These are phyloP conservation scores for Moricandia arvensis DNA, from an alignment of 345 rosid species.

Conservation along the genomic window DNA sequence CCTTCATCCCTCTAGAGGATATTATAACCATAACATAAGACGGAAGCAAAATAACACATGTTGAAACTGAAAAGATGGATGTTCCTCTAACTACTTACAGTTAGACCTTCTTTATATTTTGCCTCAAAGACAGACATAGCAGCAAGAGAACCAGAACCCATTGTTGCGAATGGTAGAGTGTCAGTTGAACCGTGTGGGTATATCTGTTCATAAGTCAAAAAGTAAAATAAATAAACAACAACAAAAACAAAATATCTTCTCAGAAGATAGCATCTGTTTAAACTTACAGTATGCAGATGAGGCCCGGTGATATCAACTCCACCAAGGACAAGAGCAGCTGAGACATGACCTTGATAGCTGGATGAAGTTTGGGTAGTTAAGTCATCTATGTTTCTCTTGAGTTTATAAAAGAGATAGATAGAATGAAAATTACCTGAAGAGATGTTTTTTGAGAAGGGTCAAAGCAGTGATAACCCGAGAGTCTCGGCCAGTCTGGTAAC, in stretches of 20 bases:
- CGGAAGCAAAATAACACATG: not conserved
- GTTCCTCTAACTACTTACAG: conserved; percentile 45
- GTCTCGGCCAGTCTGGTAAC: conserved; percentile 76
- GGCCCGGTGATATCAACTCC: conserved; percentile 87
- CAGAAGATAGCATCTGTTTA: not conserved
- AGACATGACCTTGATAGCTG: conserved; percentile 67
- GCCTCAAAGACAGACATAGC: conserved; percentile 84
- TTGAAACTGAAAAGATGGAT: not conserved
- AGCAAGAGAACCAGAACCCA: conserved; percentile 94
- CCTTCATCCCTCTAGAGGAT: conserved; percentile 70
- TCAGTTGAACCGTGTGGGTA: conserved; percentile 87
- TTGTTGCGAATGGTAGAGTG: conserved; percentile 82
- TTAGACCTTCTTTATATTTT: conserved; percentile 75
- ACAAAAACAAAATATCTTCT: not conserved
- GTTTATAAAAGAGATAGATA: not conserved
- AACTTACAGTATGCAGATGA: conserved; percentile 76
- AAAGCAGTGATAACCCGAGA: conserved; percentile 78
- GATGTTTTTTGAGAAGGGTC: conserved; percentile 79
- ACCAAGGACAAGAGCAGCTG: conserved; percentile 85
- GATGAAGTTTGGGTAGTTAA: not conserved
- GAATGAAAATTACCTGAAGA: conserved; percentile 52
- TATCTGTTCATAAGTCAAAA: conserved; percentile 44
- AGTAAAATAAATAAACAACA: not conserved
- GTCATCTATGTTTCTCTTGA: not conserved
- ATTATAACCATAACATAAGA: not conserved